Percentiles rank a stretch among this genome's conserved stretches.
phyloP scores from a whole-genome alignment of 2,329 filamentous ascomycete genomes.

The Albifimbria verrucaria region DNA sequence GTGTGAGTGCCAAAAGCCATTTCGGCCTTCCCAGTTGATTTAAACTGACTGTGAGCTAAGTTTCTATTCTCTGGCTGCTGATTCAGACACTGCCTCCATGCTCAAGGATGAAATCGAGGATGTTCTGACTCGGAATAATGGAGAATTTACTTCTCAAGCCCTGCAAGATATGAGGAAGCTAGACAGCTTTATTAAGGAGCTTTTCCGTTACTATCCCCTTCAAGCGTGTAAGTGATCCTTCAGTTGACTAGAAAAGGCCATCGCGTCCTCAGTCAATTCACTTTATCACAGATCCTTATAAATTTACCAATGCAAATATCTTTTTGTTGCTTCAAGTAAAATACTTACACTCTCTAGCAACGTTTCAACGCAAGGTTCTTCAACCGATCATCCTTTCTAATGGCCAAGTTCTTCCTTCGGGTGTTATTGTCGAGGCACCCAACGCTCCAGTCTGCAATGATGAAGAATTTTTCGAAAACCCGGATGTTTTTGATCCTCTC shows the following conservation, averaged over 20 bases:
- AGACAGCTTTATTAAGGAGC: slow-evolving; percentile 38
- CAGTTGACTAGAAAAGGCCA: too few species aligned
- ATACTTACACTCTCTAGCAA: slow-evolving; percentile 25
- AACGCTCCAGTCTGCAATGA: slow-evolving; percentile 39
- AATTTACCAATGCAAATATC: too few species aligned
- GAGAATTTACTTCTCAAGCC: slow-evolving; percentile 29
- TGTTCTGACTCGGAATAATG: slow-evolving; percentile 30
- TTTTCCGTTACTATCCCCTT: slow-evolving; percentile 28
- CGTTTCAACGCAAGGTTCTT: slow-evolving; percentile 43
- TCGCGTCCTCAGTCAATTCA: too few species aligned
- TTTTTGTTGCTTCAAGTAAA: neutral
- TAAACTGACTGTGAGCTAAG: too few species aligned
- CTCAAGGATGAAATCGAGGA: slow-evolving; percentile 48
- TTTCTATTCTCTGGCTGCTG: slow-evolving; percentile 42
- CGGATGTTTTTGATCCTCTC: slow-evolving; percentile 44
- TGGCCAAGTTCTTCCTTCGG: slow-evolving; percentile 38
- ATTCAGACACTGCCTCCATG: slow-evolving; percentile 46
- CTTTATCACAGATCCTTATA: too few species aligned
- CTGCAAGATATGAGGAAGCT: slow-evolving; percentile 36
- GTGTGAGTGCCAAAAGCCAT: slow-evolving; percentile 23
- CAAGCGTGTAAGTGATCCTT: too few species aligned
- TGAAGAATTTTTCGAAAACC: slow-evolving; percentile 34
- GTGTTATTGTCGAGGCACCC: slow-evolving; percentile 39
- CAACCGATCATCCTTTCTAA: slow-evolving; percentile 42
- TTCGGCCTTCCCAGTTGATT: neutral